Base-by-base conservation (phyloP, 805 yeast genomes). In the Suhomyces xylopsoci region DNA sequence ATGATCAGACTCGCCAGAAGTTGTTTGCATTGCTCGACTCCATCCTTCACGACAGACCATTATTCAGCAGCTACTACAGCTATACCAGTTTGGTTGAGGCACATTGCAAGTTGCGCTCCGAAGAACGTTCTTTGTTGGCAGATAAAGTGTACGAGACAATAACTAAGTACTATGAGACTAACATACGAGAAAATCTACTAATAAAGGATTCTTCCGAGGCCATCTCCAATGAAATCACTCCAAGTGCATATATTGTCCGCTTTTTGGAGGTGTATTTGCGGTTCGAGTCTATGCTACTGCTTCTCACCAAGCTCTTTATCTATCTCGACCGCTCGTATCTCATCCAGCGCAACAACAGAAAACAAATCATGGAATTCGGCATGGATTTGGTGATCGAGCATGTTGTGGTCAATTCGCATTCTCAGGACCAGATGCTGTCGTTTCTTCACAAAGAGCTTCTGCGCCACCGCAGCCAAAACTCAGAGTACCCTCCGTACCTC, bases 291-390 rank as follows among this genome's bases (percentile, higher is more conserved):
- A 64, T 61, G 47, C 51, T 74, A 26, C 42, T 48, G 14, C 42
- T 60, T 5, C 53, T 74, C 44, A 56, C 63, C 43, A 69, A 67
- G 54, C 50, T 73, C 20, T 74, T 71, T 48, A 52, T 73, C 4
- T 73, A 69, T 48, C 54, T 73, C 47, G 79, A 74, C 58, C 55
- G 71, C 38, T 58, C 64, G 17, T 74, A 74, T 50, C 62, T 74
- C 12, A 56, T 63, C 38, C 69, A 59, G 32, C 77, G 72, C 50
- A 68, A 71, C 3, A 53, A 55, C n/a, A 66, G 65, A 47, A 52
- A 55, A 24, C 59, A 63, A 47, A 69, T 73, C 7, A 32, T 59
- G 32, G 61, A 65, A 47, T 55, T 52, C 44, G 76, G 76, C 0
- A 41, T 59, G 8, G 52, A 46, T 10, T 52, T 63, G n/a, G 63